Evolutionary conservation across 495 filamentous ascomycete genomes (phyloP), one percentile per base, ranked within the genome.

Genomic region (Cercophora scortea): DNA sequence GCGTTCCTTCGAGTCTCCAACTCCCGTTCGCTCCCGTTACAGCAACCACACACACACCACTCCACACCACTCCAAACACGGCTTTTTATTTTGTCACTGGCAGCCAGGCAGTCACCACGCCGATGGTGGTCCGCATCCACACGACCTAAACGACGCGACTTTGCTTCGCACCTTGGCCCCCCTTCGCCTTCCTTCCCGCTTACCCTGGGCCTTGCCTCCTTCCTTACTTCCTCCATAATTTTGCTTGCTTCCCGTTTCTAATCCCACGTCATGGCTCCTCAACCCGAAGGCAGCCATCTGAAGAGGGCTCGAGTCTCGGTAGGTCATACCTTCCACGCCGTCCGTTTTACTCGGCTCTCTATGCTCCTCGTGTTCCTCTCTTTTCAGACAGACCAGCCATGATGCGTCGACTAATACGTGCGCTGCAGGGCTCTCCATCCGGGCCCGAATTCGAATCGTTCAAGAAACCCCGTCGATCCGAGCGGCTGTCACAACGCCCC

Each of bases 401-500:
- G 55, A 54, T 68, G 35, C 57, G 56, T 45, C 61, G 61, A 54
- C 56, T 67, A 63, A 62, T 59, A 43, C 51, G 51, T 51, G 51
- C 47, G 8, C 44, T 68, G 49, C 67, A 78, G 73, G 71, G 69
- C 49, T 72, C 74, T 51, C 69, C 69, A 15, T 64, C 62, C 52
- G 67, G 74, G 19, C 61, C 58, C 39, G 73, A 73, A 32, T 62
- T 61, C 49, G 74, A 79, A 32, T 67, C 69, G 15, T 62, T 74
- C 42, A 89, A 89, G 75, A 89, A 87, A 58, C 79, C 81, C 35
- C 79, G 86, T 39, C 78, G 84, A 16, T 85, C 83, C 34, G 68
- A 80, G 49, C 78, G 85, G 44, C 59, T 85, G 10, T 72, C 75
- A 8, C 70, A 76, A 49, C 63, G 71, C 38, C 67, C 66, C 36